Evolutionary conservation across 2,329 filamentous ascomycete genomes (phyloP).

Genomic region (Xylaria sp.): DNA sequence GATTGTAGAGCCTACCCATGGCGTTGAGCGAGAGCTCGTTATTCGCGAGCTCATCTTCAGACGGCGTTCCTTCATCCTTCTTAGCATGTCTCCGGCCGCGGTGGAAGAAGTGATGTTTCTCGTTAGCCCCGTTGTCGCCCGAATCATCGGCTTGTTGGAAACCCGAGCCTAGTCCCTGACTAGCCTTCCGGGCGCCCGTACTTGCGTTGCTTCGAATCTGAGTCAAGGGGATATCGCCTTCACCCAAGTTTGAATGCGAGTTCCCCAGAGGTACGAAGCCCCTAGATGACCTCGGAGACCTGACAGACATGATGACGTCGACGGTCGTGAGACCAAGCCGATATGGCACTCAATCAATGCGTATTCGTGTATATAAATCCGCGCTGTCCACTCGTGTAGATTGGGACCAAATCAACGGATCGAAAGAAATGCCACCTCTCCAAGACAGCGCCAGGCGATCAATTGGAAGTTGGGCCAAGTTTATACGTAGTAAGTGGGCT

Average conservation of each 20-base stretch:
- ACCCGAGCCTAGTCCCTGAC: slow-evolving; percentile 52
- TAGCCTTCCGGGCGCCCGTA: slow-evolving; percentile 63
- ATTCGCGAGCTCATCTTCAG: slow-evolving; percentile 58
- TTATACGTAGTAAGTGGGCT: background rate
- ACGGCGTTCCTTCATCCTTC: slow-evolving; percentile 54
- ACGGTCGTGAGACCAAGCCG: slow-evolving; percentile 2
- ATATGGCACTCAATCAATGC: background rate
- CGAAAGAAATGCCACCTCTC: slow-evolving; percentile 29
- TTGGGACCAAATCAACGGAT: slow-evolving; percentile 31
- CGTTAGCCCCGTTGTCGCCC: slow-evolving; percentile 50
- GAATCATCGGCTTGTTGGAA: slow-evolving; percentile 49
- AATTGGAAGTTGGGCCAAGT: slow-evolving; percentile 36
- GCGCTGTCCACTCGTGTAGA: background rate
- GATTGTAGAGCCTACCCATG: slow-evolving; percentile 74
- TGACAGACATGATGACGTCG: slow-evolving; percentile 45
- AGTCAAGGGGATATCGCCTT: slow-evolving; percentile 47
- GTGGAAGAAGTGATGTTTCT: slow-evolving; percentile 61
- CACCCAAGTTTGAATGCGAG: slow-evolving; percentile 38
- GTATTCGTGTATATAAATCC: slow-evolving; percentile 6
- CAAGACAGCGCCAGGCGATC: slow-evolving; percentile 49
- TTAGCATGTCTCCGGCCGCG: slow-evolving; percentile 62
- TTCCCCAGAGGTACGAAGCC: slow-evolving; percentile 48
- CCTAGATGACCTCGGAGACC: slow-evolving; percentile 45
- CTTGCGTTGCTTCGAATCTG: slow-evolving; percentile 65
- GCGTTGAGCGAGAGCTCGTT: slow-evolving; percentile 70